Conservation (phyloP, 2,329 filamentous ascomycete species). For the Elsinoe fawcettii region DNA sequence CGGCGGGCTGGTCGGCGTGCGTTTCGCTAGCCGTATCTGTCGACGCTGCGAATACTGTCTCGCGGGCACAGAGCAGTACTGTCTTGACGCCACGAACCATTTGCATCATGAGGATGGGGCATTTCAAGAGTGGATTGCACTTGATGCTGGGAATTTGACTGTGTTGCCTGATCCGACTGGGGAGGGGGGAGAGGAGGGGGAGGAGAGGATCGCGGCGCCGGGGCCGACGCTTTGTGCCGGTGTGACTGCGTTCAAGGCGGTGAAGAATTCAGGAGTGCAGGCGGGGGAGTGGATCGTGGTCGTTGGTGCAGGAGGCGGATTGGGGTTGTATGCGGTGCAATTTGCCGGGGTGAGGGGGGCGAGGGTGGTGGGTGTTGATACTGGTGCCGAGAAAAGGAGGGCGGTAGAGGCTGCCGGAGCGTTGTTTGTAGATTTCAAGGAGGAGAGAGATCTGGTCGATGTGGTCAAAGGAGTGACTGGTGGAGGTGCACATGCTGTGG, state of each 20-base stretch:
- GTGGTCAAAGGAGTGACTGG: conserved; percentile 33
- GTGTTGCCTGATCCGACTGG: conserved; percentile 34
- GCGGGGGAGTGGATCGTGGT: conserved; percentile 37
- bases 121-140: conserved; percentile 39
- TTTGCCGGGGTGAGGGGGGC: conserved; percentile 38
- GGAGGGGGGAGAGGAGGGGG: conserved; percentile 17
- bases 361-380: conserved; percentile 37
- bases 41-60: conserved; percentile 38
- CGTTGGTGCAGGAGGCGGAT: conserved; percentile 40
- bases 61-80: conserved; percentile 36
- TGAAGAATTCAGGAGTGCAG: conserved; percentile 35
- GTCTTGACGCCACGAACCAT: conserved; percentile 37
- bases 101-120: conserved; percentile 41
- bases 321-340: conserved; percentile 42
- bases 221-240: conserved; percentile 41
- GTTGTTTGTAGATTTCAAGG: conserved; percentile 36
- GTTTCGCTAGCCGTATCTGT: conserved; percentile 37
- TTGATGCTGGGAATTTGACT: conserved; percentile 40
- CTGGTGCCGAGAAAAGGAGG: conserved; percentile 32
- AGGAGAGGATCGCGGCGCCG: conserved; percentile 35
- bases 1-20: conserved; percentile 37
- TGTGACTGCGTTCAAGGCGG: conserved; percentile 39
- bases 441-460: conserved; percentile 28
- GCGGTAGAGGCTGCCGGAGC: conserved; percentile 36
- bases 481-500: conserved; percentile 35